Evolutionary conservation across 768 basidiomycete species (phyloP).

Genomic region (Glaciozyma martinii): DNA sequence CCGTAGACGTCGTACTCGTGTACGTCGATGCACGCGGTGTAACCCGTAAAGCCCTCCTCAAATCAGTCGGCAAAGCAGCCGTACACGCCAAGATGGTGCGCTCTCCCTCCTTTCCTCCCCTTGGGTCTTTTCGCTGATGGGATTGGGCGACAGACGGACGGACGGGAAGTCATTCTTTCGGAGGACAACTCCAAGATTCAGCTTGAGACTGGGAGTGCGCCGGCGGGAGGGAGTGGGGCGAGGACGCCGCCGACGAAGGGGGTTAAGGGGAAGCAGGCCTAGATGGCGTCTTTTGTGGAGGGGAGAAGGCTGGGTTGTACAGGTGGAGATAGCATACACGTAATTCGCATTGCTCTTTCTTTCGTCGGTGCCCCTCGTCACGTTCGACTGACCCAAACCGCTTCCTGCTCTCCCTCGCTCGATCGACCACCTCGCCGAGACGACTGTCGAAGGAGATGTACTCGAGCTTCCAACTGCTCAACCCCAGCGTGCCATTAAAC

Average conservation of each 20-base stretch:
- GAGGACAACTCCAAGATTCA: not conserved
- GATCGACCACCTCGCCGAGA: no score
- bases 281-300: not conserved
- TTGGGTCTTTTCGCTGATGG: no score
- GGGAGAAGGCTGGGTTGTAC: no score
- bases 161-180: not conserved
- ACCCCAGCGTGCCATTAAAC: no score
- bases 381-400: no score
- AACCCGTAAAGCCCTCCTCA: conserved; percentile 38
- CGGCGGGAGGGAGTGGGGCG: not conserved
- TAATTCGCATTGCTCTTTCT: no score
- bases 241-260: not conserved
- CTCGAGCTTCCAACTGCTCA: no score
- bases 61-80: conserved; percentile 29
- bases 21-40: conserved; percentile 42
- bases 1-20: conserved; percentile 39
- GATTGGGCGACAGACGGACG: not conserved
- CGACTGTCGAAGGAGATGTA: no score
- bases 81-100: conserved; percentile 19
- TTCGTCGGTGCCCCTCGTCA: no score
- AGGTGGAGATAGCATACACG: no score
- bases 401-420: no score
- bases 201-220: not conserved
- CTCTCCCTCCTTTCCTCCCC: no score
- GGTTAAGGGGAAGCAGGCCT: not conserved